Evolutionary conservation across 2,329 filamentous ascomycete genomes (phyloP).

Genomic region (Colletotrichum lupini): DNA sequence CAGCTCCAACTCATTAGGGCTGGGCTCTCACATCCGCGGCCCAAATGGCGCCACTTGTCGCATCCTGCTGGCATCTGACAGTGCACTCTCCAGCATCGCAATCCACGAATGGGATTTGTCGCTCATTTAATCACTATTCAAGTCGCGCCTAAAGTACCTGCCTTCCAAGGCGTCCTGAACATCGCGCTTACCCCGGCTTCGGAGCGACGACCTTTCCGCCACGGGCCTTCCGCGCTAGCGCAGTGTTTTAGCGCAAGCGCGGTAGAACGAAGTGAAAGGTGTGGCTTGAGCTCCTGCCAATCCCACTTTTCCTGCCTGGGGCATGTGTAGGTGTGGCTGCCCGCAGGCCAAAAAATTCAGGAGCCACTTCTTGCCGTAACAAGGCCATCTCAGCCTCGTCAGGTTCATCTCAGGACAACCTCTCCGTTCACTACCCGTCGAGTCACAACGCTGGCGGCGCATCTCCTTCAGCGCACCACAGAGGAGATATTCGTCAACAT

Average conservation of each 20-base stretch:
- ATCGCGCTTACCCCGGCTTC: constrained; percentile 22
- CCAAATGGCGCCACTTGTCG: constrained; percentile 22
- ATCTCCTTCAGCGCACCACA: constrained; percentile 23
- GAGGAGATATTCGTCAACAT: background rate
- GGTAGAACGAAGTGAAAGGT: background rate
- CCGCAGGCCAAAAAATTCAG: constrained; percentile 23
- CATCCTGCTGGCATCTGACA: constrained; percentile 2
- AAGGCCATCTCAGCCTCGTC: constrained; percentile 35
- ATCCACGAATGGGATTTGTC: background rate
- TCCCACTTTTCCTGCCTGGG: constrained; percentile 6
- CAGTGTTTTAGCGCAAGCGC: constrained; percentile 17
- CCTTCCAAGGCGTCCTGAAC: background rate
- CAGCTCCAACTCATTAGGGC: constrained; percentile 12
- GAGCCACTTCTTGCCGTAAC: constrained; percentile 30
- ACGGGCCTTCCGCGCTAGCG: constrained; percentile 2
- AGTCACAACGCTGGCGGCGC: constrained; percentile 34
- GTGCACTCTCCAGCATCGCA: background rate
- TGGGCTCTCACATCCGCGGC: constrained; percentile 20
- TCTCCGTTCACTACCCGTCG: constrained; percentile 28
- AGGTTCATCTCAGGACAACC: constrained; percentile 28
- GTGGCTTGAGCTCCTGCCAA: constrained; percentile 12
- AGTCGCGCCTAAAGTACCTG: background rate
- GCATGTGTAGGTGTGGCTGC: constrained; percentile 7
- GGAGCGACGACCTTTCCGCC: background rate
- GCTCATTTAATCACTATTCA: background rate